Evolutionary conservation across 2,329 filamentous ascomycete species (phyloP), one percentile per base, ranked within the genome.

Genomic region (Aspergillus sp.): DNA sequence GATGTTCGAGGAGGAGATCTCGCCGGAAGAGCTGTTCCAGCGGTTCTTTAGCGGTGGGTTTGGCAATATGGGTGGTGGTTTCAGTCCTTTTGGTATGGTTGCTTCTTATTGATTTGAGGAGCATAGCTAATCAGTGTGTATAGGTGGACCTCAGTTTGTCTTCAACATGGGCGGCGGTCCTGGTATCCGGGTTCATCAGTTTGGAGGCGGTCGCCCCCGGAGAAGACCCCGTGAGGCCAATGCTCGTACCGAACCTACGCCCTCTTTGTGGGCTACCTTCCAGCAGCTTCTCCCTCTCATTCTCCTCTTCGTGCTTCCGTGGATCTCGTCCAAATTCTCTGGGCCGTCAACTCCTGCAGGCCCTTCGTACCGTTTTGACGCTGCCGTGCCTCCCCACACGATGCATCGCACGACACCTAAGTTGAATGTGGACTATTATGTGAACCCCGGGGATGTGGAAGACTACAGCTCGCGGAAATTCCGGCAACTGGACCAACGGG

Each of bases 121-220:
- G 15, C 12, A 30, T 51, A 39, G 41, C 52, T 66, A 43, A 55
- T 43, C 39, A 5, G 19, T 41, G 39, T 62, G n/a, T 49, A 45
- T 57, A 83, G 82, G 79, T 63, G 91, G 92, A 15, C 92, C 91
- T 25, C 90, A 92, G 69, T 97, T 97, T 75, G 91, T 97, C 57
- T 98, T 98, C 79, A 97, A 97, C 79, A 87, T 97, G 76, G 91
- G 91, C 67, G 93, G 93, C 62, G 91, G 92, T 7, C 92, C 94
- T 3, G 94, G 93, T 19, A 88, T 99, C 69, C 87, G 94, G 62
- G 92, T 99, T 63, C 95, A 98, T 76, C 94, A 97, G 74, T 98
- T 99, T 76, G 94, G 93, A 68, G 94, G 95, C 57, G 84, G 81
- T 5, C 83, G 85, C 57, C 92, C 93, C 23, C 86, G 92, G 68